Percentiles rank a stretch among this genome's conserved stretches.
phyloP scores from a whole-genome alignment of 2,329 filamentous ascomycete species.

The Pyrenophora tritici-repentis region DNA sequence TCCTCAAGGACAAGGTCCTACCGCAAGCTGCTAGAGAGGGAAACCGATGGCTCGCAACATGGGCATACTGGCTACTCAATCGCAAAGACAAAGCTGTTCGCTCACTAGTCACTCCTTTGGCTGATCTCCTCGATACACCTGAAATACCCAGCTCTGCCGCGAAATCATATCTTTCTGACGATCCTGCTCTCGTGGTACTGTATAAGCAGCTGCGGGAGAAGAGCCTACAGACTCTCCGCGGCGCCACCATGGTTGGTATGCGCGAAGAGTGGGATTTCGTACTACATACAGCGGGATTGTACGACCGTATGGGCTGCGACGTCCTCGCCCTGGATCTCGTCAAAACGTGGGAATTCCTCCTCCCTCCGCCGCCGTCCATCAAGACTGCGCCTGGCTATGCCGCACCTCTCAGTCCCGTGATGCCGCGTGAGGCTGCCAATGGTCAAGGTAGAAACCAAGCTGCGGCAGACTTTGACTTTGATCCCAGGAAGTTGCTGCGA shows the following conservation, averaged over 20 bases:
- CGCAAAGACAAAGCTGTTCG: slow-evolving; percentile 83
- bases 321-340: slow-evolving; percentile 84
- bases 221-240: slow-evolving; percentile 80
- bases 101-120: slow-evolving; percentile 79
- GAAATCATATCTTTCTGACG: slow-evolving; percentile 83
- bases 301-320: slow-evolving; percentile 92
- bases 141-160: slow-evolving; percentile 72
- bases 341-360: slow-evolving; percentile 78
- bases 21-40: slow-evolving; percentile 77
- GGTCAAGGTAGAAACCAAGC: slow-evolving; percentile 23
- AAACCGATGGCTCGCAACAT: slow-evolving; percentile 91
- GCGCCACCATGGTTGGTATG: slow-evolving; percentile 79
- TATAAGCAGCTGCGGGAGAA: slow-evolving; percentile 85
- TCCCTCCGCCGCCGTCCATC: slow-evolving; percentile 44
- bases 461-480: slow-evolving; percentile 48
- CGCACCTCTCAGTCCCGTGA: slow-evolving; percentile 33
- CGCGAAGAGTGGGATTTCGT: slow-evolving; percentile 88
- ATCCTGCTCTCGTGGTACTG: slow-evolving; percentile 84
- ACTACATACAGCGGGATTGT: slow-evolving; percentile 80
- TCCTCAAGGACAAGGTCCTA: slow-evolving; percentile 81
- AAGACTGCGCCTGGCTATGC: slow-evolving; percentile 13
- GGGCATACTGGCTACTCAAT: slow-evolving; percentile 92
- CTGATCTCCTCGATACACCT: slow-evolving; percentile 71
- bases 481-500: slow-evolving; percentile 70
- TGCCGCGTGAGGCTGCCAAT: slow-evolving; percentile 32